These are phyloP conservation scores for Phialocephala subalpina DNA, from an alignment of 2,329 filamentous ascomycete genomes.

Conservation along the genomic window DNA sequence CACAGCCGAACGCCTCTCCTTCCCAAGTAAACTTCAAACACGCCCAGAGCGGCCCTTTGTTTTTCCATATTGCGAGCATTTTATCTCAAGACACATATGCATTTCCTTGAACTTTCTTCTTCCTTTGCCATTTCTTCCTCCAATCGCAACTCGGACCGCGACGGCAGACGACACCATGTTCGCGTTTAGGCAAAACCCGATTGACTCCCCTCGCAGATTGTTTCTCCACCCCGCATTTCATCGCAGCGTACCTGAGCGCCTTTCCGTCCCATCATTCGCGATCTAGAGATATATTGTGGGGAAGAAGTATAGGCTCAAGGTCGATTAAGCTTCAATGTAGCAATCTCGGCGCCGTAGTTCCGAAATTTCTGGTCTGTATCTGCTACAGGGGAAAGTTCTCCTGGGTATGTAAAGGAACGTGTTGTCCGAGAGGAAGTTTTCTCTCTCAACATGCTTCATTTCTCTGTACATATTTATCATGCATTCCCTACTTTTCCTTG, in stretches of 20 bases:
- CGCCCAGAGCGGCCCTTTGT: conserved; percentile 14
- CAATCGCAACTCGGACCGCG: background rate
- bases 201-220: background rate
- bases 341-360: background rate
- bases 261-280: background rate
- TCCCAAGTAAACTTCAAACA: background rate
- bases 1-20: background rate
- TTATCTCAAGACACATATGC: conserved; percentile 5
- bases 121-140: conserved; percentile 3
- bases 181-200: conserved; percentile 2
- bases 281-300: background rate
- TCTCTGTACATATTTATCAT: conserved; percentile 17
- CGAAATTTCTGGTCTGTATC: conserved; percentile 12
- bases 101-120: background rate
- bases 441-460: conserved; percentile 5
- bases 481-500: conserved; percentile 12
- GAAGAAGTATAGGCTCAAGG: conserved; percentile 15
- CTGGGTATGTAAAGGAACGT: conserved; percentile 9
- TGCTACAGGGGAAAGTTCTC: conserved; percentile 1
- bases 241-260: background rate
- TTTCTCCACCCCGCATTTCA: conserved; percentile 1
- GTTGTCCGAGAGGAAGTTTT: background rate
- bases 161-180: background rate
- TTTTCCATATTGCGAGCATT: conserved; percentile 17
- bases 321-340: conserved; percentile 9